phyloP scores from a whole-genome alignment of 1,139 yeast species.

The Suhomyces choctaworum region DNA sequence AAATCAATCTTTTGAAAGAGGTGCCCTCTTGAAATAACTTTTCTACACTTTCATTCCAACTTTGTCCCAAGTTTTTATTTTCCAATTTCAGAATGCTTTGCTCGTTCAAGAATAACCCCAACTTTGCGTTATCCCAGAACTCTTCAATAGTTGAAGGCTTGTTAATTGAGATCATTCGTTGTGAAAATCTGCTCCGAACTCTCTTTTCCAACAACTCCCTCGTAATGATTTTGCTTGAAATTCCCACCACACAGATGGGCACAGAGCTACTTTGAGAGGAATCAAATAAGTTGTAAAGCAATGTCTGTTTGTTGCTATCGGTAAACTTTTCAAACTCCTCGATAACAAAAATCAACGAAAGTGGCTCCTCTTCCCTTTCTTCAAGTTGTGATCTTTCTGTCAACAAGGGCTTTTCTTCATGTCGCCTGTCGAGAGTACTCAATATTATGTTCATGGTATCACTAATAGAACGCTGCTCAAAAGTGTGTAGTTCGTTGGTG shows the following conservation, averaged over 20 bases:
- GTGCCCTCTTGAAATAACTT: conserved; percentile 15
- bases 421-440: conserved; percentile 30
- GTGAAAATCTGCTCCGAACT: conserved; percentile 87
- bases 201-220: conserved; percentile 86
- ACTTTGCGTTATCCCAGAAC: conserved; percentile 39
- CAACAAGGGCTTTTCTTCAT: conserved; percentile 13
- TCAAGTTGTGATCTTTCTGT: conserved; percentile 5
- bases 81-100: conserved; percentile 17
- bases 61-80: conserved; percentile 27
- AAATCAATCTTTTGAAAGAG: conserved; percentile 23
- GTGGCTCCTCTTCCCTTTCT: conserved; percentile 14
- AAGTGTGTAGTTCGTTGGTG: conserved; percentile 25
- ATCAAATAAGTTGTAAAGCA: conserved; percentile 85
- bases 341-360: conserved; percentile 72
- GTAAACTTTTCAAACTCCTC: conserved; percentile 87
- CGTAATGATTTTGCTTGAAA: conserved; percentile 72
- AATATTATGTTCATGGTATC: conserved; percentile 44
- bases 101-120: conserved; percentile 28
- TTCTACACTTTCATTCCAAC: conserved; percentile 56
- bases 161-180: conserved; percentile 63
- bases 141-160: conserved; percentile 48
- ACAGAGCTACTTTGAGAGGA: conserved; percentile 71
- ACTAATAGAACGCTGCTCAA: conserved; percentile 41
- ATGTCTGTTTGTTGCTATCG: conserved; percentile 69
- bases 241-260: conserved; percentile 82